Evolutionary conservation across 148 eudicot species (phyloP), one percentile per base, ranked within the genome.

Genomic region (Linanthus parryae): DNA sequence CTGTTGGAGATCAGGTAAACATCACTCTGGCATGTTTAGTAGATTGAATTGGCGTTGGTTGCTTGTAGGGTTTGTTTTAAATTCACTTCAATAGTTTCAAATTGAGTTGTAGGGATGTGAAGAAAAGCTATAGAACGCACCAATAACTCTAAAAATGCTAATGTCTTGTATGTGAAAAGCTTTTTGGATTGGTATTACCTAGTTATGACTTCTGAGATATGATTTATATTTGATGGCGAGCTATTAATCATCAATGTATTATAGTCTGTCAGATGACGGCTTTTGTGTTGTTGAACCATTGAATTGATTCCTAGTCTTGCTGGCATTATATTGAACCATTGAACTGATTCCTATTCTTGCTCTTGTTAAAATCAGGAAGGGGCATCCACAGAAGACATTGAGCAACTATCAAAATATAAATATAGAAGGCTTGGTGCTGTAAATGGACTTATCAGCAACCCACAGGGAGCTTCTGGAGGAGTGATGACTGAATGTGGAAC

Each of bases 301-400:
- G 35, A 11, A 5, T 31, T 11, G 11, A 5, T 11, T 31, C 11
- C 35, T 31, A 31, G 7, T 31, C 11, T 31, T 5, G 35, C 5
- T 5, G 35, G 35, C 11, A 11, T 5, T 5, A 31, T 31, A 5
- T 31, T 31, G 35, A 31, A 31, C 11, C 35, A n/a, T 11, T 11
- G 11, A 31, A 5, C 7, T 5, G 35, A 11, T 31, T 5, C 11
- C 35, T 31, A 11, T 31, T 31, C 35, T 31, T 31, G 35, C 35
- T 31, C 35, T 40, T 38, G 20, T 15, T 48, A 46, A 39, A 48
- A 57, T 47, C 59, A 83, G 90, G 77, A 59, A 48, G 90, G 90
- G 60, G 85, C 90, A 46, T 68, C 85, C 51, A 76, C 68, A 61
- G 82, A 83, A 64, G 85, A 73, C 28, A 73, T 83, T 34, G 85